These are phyloP conservation scores for Russula virescens DNA, from an alignment of 768 basidiomycete genomes.

Conservation along the genomic window DNA sequence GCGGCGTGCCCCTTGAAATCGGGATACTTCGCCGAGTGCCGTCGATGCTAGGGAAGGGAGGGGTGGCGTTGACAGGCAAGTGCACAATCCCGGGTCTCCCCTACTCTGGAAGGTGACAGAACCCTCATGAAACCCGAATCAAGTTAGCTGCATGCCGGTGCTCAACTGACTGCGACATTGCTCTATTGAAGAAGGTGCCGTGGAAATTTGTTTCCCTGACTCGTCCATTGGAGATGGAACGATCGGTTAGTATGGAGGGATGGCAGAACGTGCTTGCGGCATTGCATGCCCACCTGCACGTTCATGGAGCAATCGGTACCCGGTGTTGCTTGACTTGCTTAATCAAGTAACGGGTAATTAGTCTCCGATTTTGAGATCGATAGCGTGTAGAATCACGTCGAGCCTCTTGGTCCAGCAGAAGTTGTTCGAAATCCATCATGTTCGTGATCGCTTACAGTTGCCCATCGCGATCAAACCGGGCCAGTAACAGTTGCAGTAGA, in stretches of 20 bases:
- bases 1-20: slow-evolving; percentile 9
- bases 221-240: background rate
- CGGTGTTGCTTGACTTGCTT: background rate
- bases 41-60: background rate
- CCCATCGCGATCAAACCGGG: background rate
- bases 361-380: slow-evolving; percentile 3
- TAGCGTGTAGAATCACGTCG: too few relatives aligned
- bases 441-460: background rate
- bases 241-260: slow-evolving; percentile 1
- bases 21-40: background rate
- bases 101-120: background rate
- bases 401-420: background rate
- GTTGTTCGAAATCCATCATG: background rate
- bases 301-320: background rate
- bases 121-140: background rate
- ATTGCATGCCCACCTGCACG: background rate
- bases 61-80: slow-evolving; percentile 1
- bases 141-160: slow-evolving; percentile 3
- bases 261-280: slow-evolving; percentile 18
- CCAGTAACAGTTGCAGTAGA: background rate
- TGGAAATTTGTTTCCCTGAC: background rate
- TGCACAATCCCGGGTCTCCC: background rate
- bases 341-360: background rate
- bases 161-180: slow-evolving; percentile 1
- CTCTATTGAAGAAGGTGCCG: background rate